Conservation (phyloP, 2,329 filamentous ascomycete species). For the Blastomyces gilchristii region DNA sequence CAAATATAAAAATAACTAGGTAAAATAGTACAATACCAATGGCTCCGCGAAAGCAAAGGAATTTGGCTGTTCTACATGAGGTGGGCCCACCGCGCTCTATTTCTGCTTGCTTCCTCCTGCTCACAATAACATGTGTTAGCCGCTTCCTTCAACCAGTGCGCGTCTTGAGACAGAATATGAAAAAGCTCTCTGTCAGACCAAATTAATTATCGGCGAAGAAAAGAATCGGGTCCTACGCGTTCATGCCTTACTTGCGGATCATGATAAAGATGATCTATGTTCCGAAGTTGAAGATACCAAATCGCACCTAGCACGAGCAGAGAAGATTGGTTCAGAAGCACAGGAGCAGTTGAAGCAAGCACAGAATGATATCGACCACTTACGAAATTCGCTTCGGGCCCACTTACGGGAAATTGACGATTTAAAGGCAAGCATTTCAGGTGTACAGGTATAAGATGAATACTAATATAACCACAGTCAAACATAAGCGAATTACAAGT, state of each 20-base stretch:
- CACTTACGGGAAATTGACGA: constrained; percentile 47
- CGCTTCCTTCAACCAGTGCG: not conserved
- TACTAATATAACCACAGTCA: not conserved
- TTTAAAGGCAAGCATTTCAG: constrained; percentile 39
- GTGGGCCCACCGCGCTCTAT: not conserved
- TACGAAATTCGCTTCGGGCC: constrained; percentile 31
- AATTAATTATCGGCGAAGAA: constrained; percentile 64
- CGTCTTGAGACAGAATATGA: constrained; percentile 35
- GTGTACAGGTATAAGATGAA: not conserved
- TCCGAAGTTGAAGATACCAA: constrained; percentile 51
- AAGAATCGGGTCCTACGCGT: constrained; percentile 59
- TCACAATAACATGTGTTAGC: not conserved
- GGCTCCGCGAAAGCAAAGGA: not conserved
- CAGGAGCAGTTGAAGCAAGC: constrained; percentile 42
- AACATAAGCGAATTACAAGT: constrained; percentile 61
- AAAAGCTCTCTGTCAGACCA: constrained; percentile 50
- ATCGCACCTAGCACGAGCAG: constrained; percentile 43
- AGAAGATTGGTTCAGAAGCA: constrained; percentile 33
- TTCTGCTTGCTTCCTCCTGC: not conserved
- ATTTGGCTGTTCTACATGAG: not conserved
- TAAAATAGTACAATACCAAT: not conserved
- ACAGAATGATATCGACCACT: constrained; percentile 35
- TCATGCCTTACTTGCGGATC: constrained; percentile 58
- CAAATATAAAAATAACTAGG: not conserved
- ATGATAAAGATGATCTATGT: constrained; percentile 61